Evolutionary conservation across 2,329 filamentous ascomycete species (phyloP), one percentile per base, ranked within the genome.

Genomic region (Colletotrichum lini): DNA sequence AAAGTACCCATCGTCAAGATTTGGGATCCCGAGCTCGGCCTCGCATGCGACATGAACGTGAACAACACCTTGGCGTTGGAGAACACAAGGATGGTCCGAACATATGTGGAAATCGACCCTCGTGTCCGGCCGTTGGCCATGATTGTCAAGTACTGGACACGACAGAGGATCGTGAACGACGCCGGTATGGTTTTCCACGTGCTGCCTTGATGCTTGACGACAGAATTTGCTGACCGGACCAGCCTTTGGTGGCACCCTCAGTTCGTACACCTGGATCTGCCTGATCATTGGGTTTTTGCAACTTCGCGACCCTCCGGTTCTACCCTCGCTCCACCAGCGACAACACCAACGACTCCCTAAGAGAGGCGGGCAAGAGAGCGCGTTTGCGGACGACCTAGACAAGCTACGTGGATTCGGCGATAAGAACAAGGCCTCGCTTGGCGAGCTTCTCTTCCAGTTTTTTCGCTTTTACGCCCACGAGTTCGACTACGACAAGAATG

Each of bases 191-290:
- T 30, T n/a, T 49, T 49, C 56, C 47, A 21, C 56, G 4, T 57
- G 13, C 56, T 16, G 21, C 18, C 13, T 10, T 16, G 16, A 67
- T 26, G 10, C 35, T 5, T n/a, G 35, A 35, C 16, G n/a, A 62
- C 35, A 38, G 8, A 38, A 26, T 52, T 78, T 79, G 42, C 54
- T 70, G 35, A 74, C 16, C 58, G 5, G 23, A 69, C 44, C 79
- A 97, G 96, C 93, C 70, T 94, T 95, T 79, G 95, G 96, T 73
- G 95, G 94, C 68, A 99, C 96, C 8, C 87, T 99, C 72, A 98
- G 96, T 82, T 99, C 96, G 21, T 99, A 99, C 80, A 98, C 96
- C 26, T 99, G 96, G 96, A 98, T 98, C 79, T 99, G 96, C 82
- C 90, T 99, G 87, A 97, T 98, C 75, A 93, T 99, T 79, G 97